A percentile compares a stretch with the other conserved stretches of the same genome.
phyloP scores from a whole-genome alignment of 2,329 filamentous ascomycete species.

The Botrytis hyacinthi region DNA sequence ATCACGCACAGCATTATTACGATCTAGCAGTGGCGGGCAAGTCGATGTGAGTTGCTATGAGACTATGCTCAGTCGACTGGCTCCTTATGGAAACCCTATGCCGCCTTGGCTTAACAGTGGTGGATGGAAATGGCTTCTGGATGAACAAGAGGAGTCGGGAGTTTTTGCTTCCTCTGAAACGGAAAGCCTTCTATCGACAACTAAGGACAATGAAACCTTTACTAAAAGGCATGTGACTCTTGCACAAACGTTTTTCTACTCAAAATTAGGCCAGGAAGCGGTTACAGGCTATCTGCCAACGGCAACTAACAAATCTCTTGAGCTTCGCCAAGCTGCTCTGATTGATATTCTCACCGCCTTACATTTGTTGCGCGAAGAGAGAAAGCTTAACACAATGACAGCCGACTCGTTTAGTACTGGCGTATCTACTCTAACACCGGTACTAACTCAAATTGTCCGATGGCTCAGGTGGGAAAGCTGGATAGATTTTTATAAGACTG shows the following conservation, averaged over 20 bases:
- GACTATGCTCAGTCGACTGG: slow-evolving; percentile 48
- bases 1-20: slow-evolving; percentile 43
- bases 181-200: slow-evolving; percentile 24
- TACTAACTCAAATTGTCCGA: slow-evolving; percentile 75
- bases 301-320: slow-evolving; percentile 49
- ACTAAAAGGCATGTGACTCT: slow-evolving; percentile 54
- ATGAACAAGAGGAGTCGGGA: slow-evolving; percentile 46
- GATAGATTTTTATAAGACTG: slow-evolving; percentile 60
- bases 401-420: slow-evolving; percentile 48
- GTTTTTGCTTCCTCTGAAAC: slow-evolving; percentile 28
- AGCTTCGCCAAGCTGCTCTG: slow-evolving; percentile 58
- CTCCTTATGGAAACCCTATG: slow-evolving; percentile 33
- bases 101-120: slow-evolving; percentile 59
- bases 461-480: slow-evolving; percentile 77
- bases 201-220: slow-evolving; percentile 53
- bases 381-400: slow-evolving; percentile 69
- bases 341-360: slow-evolving; percentile 71
- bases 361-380: slow-evolving; percentile 85
- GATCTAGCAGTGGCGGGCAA: slow-evolving; percentile 49
- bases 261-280: slow-evolving; percentile 50
- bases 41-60: slow-evolving; percentile 45
- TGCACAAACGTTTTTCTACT: slow-evolving; percentile 64
- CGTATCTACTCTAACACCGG: slow-evolving; percentile 58
- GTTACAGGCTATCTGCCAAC: slow-evolving; percentile 65
- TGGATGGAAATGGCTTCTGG: slow-evolving; percentile 71